Conservation (phyloP, 2,329 filamentous ascomycete genomes). For the Exophiala oligosperma region DNA sequence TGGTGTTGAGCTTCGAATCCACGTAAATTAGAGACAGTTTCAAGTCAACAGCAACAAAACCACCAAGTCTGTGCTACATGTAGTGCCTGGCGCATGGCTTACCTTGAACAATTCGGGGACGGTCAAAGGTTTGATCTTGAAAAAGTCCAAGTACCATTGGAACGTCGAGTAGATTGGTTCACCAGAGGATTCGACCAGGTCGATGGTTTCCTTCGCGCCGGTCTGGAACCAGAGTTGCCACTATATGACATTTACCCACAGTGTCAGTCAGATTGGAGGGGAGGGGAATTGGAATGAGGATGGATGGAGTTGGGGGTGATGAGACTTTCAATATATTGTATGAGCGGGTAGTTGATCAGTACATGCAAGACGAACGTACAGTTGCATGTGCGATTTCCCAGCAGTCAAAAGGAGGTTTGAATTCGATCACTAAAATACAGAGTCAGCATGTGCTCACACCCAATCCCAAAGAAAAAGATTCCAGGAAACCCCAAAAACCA, state of each 20-base stretch:
- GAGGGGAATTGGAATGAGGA: constrained; percentile 26
- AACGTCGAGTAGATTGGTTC: constrained; percentile 62
- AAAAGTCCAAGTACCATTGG: constrained; percentile 58
- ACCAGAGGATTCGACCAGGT: constrained; percentile 52
- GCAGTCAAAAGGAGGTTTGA: constrained; percentile 20
- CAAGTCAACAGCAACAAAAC: too few relatives aligned
- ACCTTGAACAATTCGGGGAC: constrained; percentile 37
- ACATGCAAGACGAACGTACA: constrained; percentile 27
- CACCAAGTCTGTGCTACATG: too few relatives aligned
- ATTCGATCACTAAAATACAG: constrained; percentile 13
- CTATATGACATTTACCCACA: constrained; percentile 26
- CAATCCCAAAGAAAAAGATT: too few relatives aligned
- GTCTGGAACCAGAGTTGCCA: constrained; percentile 62
- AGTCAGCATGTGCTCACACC: too few relatives aligned
- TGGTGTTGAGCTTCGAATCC: constrained; percentile 12
- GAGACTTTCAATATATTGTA: too few relatives aligned
- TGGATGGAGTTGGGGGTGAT: constrained; percentile 35
- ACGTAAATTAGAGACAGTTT: neutral
- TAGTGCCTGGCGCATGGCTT: neutral
- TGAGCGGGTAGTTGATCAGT: constrained; percentile 33
- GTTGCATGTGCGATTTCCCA: constrained; percentile 20
- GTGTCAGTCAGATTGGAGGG: too few relatives aligned
- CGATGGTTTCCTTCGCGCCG: constrained; percentile 56
- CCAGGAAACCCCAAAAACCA: neutral
- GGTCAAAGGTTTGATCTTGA: constrained; percentile 44